Evolutionary conservation across 805 yeast species (phyloP).

Genomic region (Barnettozyma sp.): DNA sequence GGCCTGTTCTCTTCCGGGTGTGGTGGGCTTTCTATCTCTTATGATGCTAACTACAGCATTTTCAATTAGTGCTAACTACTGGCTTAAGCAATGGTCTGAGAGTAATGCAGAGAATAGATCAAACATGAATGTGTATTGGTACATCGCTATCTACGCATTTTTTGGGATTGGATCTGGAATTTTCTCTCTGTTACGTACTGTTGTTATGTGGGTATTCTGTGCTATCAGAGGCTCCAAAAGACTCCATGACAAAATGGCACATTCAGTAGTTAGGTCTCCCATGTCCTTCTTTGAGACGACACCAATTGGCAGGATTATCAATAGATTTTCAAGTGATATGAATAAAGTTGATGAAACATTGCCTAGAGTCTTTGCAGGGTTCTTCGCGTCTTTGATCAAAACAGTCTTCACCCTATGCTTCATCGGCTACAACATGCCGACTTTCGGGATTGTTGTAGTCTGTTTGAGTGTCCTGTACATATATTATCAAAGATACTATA

Average conservation of each 20-base stretch:
- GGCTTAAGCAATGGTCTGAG: slow-evolving; percentile 70
- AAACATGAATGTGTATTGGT: slow-evolving; percentile 38
- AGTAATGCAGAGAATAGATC: slow-evolving; percentile 33
- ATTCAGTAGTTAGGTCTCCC: slow-evolving; percentile 48
- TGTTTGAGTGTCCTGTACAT: slow-evolving; percentile 46
- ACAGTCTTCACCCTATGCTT: slow-evolving; percentile 45
- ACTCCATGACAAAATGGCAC: slow-evolving; percentile 52
- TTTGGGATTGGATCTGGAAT: slow-evolving; percentile 49
- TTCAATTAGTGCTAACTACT: slow-evolving; percentile 43
- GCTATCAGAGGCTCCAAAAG: slow-evolving; percentile 49
- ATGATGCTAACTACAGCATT: slow-evolving; percentile 32
- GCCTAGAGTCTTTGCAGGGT: slow-evolving; percentile 46
- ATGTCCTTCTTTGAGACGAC: slow-evolving; percentile 66
- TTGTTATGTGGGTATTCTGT: slow-evolving; percentile 45
- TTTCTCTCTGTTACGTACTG: slow-evolving; percentile 38
- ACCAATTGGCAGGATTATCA: slow-evolving; percentile 59
- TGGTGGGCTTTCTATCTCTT: slow-evolving; percentile 32
- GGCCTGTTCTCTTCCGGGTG: slow-evolving; percentile 52
- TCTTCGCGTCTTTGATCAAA: slow-evolving; percentile 38
- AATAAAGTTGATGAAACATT: slow-evolving; percentile 47
- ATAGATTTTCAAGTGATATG: slow-evolving; percentile 60
- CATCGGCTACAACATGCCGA: slow-evolving; percentile 49
- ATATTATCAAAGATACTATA: slow-evolving; percentile 65
- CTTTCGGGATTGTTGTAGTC: slow-evolving; percentile 41
- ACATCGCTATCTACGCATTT: slow-evolving; percentile 46